A percentile compares a stretch with the other conserved stretches of the same genome.
Conservation (phyloP, 495 filamentous ascomycete genomes). For the Hypoxylon subgilvum region DNA sequence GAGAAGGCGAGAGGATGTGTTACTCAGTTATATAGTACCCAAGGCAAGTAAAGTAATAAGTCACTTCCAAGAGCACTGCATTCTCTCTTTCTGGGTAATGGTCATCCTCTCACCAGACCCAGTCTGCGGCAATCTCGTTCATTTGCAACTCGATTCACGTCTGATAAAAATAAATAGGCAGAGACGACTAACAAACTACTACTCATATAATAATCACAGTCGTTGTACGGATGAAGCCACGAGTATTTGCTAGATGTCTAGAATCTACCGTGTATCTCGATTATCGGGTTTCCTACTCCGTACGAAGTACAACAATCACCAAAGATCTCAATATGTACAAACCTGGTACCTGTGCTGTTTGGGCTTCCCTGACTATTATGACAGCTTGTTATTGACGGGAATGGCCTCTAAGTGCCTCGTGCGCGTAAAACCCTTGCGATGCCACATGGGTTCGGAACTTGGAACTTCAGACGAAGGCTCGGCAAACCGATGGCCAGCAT, state of each 20-base stretch:
- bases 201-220: constrained; percentile 12
- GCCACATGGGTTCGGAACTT: constrained; percentile 33
- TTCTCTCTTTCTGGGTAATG: too few species aligned
- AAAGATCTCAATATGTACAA: constrained; percentile 29
- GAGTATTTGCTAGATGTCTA: too few species aligned
- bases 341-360: too few species aligned
- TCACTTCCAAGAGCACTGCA: too few species aligned
- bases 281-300: too few species aligned
- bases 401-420: constrained; percentile 26
- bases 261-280: too few species aligned
- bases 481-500: constrained; percentile 19
- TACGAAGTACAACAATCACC: background rate
- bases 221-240: constrained; percentile 14
- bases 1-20: too few species aligned
- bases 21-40: too few species aligned
- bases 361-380: constrained; percentile 21
- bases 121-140: constrained; percentile 25
- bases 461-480: constrained; percentile 20
- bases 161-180: constrained; percentile 13
- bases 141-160: constrained; percentile 10
- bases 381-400: constrained; percentile 24
- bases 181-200: too few species aligned
- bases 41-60: too few species aligned
- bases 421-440: constrained; percentile 10
- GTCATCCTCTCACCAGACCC: constrained; percentile 20